Evolutionary conservation across 306 rosid species (phyloP).

Genomic region (cucumber (Cucumis sativus)): Cucumber_9930_V3 NC_026658.2:6490001-6490500

Average conservation of each 20-base stretch:
- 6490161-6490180: conserved; percentile 61
- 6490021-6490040: neutral
- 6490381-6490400: neutral
- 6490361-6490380: neutral
- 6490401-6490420: neutral
- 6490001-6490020: neutral
- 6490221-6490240: neutral
- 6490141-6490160: conserved; percentile 33
- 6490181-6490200: conserved; percentile 84
- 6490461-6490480: conserved; percentile 61
- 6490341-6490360: conserved; percentile 86
- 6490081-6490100: conserved; percentile 22
- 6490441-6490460: conserved; percentile 32
- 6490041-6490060: neutral
- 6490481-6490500: conserved; percentile 58
- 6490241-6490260: neutral
- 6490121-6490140: conserved; percentile 34
- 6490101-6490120: conserved; percentile 34
- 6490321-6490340: conserved; percentile 65
- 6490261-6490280: neutral
- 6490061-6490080: neutral
- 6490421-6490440: neutral
- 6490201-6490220: conserved; percentile 24
- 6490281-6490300: conserved; percentile 76
- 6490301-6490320: conserved; percentile 81